Conservation (phyloP, 495 filamentous ascomycete genomes). For the Aspergillus sparsus region DNA sequence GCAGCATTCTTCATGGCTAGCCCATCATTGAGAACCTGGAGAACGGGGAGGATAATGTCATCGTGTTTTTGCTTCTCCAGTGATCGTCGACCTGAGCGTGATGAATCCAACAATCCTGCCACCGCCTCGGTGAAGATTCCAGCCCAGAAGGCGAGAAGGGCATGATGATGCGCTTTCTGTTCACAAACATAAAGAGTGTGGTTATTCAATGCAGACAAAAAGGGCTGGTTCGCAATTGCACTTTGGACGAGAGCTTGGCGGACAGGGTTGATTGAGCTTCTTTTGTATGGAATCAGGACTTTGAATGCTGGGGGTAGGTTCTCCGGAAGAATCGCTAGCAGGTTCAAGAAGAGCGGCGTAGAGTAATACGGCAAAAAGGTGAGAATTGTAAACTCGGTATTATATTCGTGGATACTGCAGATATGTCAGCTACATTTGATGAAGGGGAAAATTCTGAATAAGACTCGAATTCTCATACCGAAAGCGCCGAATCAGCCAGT, state of each 20-base stretch:
- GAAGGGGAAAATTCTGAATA: slow-evolving; percentile 6
- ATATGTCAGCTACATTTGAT: slow-evolving; percentile 32
- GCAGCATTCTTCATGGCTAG: slow-evolving; percentile 70
- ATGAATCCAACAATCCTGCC: slow-evolving; percentile 72
- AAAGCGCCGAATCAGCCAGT: slow-evolving; percentile 92
- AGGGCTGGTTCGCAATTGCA: slow-evolving; percentile 67
- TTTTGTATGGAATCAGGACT: slow-evolving; percentile 82
- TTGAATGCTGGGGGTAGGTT: slow-evolving; percentile 72
- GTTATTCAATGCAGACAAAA: slow-evolving; percentile 70
- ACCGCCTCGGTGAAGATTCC: slow-evolving; percentile 78
- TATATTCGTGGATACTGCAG: slow-evolving; percentile 84
- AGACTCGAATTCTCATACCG: slow-evolving; percentile 55
- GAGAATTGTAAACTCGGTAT: slow-evolving; percentile 74
- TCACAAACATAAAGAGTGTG: slow-evolving; percentile 71
- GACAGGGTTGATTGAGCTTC: slow-evolving; percentile 69
- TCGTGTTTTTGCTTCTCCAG: slow-evolving; percentile 74
- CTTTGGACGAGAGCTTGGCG: slow-evolving; percentile 78
- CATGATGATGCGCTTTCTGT: slow-evolving; percentile 68
- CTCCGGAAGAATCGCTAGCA: slow-evolving; percentile 78
- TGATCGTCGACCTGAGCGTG: slow-evolving; percentile 66
- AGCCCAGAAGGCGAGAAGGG: slow-evolving; percentile 84
- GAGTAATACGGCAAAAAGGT: slow-evolving; percentile 92
- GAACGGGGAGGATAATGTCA: slow-evolving; percentile 69
- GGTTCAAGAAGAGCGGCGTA: slow-evolving; percentile 72
- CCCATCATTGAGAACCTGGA: slow-evolving; percentile 74